Conservation (phyloP, 2,329 filamentous ascomycete genomes). For the Penicillium sp. region DNA sequence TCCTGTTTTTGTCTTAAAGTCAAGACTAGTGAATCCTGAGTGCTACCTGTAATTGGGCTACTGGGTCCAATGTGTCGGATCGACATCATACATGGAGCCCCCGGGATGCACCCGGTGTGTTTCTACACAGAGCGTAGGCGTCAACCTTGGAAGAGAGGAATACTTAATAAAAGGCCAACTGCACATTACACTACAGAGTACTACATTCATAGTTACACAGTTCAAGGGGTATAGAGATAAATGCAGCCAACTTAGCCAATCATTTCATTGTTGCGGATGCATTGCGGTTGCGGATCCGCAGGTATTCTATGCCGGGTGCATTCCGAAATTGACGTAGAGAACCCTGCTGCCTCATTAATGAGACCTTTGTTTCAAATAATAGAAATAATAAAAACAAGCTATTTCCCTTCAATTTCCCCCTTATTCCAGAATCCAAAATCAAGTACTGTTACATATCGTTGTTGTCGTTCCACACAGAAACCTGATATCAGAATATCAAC, state of each 20-base stretch:
- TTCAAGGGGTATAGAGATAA: background rate
- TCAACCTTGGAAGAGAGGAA: background rate
- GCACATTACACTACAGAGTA: background rate
- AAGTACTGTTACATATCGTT: background rate
- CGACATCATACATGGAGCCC: background rate
- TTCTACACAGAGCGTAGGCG: background rate
- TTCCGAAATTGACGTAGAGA: conserved; percentile 20
- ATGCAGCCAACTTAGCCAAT: background rate
- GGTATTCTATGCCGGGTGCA: conserved; percentile 11
- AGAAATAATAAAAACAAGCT: background rate
- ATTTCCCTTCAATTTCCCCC: background rate
- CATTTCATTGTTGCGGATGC: background rate
- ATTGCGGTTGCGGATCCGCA: background rate
- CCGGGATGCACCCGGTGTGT: conserved; percentile 18
- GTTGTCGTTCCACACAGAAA: background rate
- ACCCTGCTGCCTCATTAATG: conserved; percentile 8
- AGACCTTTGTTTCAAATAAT: background rate
- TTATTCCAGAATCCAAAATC: background rate
- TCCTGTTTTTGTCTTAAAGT: background rate
- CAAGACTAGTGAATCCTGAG: background rate
- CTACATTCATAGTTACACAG: background rate
- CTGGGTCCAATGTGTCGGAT: background rate
- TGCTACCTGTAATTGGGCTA: background rate
- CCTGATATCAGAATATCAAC: background rate
- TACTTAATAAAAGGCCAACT: background rate